Evolutionary conservation across 805 yeast species (phyloP).

Genomic region (Cyberlindnera meyerae): DNA sequence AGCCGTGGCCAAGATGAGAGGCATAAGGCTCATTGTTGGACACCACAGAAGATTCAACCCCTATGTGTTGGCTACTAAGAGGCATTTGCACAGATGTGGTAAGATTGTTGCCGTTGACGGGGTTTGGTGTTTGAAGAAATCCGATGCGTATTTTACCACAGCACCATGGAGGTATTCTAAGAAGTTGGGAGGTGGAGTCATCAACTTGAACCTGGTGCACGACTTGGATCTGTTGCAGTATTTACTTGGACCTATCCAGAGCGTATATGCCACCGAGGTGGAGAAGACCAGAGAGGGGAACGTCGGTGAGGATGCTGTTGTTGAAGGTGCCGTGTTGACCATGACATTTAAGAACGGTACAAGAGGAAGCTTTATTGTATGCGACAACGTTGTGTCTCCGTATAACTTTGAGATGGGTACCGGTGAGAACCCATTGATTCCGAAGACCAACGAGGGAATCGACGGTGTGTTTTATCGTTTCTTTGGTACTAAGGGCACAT

Average conservation of each 20-base stretch:
- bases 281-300: constrained; percentile 11
- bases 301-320: constrained; percentile 14
- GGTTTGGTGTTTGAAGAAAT: constrained; percentile 18
- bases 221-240: constrained; percentile 19
- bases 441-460: constrained; percentile 8
- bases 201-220: constrained; percentile 18
- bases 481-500: constrained; percentile 18
- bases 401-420: constrained; percentile 22
- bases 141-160: constrained; percentile 16
- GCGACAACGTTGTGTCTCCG: constrained; percentile 20
- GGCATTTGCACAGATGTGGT: constrained; percentile 13
- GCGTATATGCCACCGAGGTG: constrained; percentile 15
- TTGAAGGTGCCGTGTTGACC: constrained; percentile 20
- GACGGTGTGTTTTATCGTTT: constrained; percentile 19
- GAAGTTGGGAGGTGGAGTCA: constrained; percentile 18
- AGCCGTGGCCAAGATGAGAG: constrained; percentile 5
- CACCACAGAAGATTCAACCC: constrained; percentile 23
- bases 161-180: constrained; percentile 16
- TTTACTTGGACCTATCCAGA: constrained; percentile 16
- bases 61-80: constrained; percentile 18
- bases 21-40: constrained; percentile 16
- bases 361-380: constrained; percentile 16
- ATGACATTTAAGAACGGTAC: constrained; percentile 15
- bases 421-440: constrained; percentile 20
- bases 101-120: constrained; percentile 19